phyloP scores from a whole-genome alignment of 371 early-diverging fungal genomes.

The Actinomortierella ambigua region DNA sequence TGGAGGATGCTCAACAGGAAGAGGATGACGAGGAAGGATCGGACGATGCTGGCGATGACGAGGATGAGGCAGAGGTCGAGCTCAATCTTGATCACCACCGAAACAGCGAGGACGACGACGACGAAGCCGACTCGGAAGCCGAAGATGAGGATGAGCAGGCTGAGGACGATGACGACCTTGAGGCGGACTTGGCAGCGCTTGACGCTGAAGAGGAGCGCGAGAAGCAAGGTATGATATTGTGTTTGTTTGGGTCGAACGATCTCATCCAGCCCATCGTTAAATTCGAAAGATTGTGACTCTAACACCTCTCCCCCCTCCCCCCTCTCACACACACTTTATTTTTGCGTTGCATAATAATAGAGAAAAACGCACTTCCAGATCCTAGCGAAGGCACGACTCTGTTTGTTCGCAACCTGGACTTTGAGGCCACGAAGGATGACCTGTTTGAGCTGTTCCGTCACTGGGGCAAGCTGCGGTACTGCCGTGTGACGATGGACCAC shows the following conservation, averaged over 20 bases:
- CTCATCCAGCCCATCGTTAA: background rate
- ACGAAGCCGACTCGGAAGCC: constrained; percentile 46
- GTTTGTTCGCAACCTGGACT: constrained; percentile 91
- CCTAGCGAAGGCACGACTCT: constrained; percentile 77
- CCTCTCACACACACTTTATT: too few relatives aligned
- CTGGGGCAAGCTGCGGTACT: constrained; percentile 85
- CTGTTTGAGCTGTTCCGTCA: constrained; percentile 72
- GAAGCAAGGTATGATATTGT: constrained; percentile 9
- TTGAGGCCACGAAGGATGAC: constrained; percentile 86
- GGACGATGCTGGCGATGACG: constrained; percentile 41
- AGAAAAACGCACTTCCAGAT: constrained; percentile 45
- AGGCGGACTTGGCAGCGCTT: constrained; percentile 47
- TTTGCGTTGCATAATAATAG: constrained; percentile 6
- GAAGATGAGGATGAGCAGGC: constrained; percentile 20
- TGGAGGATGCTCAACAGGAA: constrained; percentile 33
- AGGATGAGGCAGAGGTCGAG: constrained; percentile 46
- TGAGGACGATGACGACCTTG: constrained; percentile 51
- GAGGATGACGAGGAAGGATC: constrained; percentile 48
- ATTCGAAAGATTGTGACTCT: too few relatives aligned
- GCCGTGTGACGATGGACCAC: constrained; percentile 81
- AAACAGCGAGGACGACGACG: constrained; percentile 49
- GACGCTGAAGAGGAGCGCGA: constrained; percentile 46
- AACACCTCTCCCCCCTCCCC: too few relatives aligned
- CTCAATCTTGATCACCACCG: constrained; percentile 47
- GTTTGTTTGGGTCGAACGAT: constrained; percentile 1